Evolutionary conservation across 257 asterid genomes (phyloP), one percentile per base, ranked within the genome.

Genomic region (Linaria vulgaris): DNA sequence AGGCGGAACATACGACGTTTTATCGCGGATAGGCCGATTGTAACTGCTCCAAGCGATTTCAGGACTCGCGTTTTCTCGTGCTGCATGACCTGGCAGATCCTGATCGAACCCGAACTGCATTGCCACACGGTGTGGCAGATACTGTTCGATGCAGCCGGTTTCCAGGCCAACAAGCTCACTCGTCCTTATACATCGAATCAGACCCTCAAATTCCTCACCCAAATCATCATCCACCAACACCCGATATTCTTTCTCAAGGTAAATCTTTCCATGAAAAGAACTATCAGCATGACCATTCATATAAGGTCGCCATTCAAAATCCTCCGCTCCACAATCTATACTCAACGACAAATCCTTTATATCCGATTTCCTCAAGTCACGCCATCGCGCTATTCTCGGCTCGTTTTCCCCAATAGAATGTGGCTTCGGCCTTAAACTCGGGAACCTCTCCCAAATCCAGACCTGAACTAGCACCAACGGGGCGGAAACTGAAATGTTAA

Each of bases 401-500:
- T 68, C 74, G 17, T 56, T 66, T 5, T 0, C 0, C 16, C 12
- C 25, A 8, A 51, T 12, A 1, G 56, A 11, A 25, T 41, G 44
- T 3, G 79, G 76, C 13, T 41, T 50, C 6, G 63, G 74, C 19
- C 45, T 39, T n/a, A 80, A 54, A 0, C 31, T 0, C 0, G 72
- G 75, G 12, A 78, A 76, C 12, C 88, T 78, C 56, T 79, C 86
- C 80, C 81, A 80, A 15, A 63, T 74, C 86, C 92, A 82, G 31
- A 67, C 58, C 53, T 76, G 85, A 44, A 82, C 56, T 19, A 76
- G 57, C 2, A 61, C 69, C 17, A 84, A 50, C 0, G 69, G 74
- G 6, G 69, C 68, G 0, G 59, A 38, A 45, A 69, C 39, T 12
- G 25, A 20, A 23, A 62, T 45, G 21, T n/a, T n/a, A n/a, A n/a